phyloP scores from a whole-genome alignment of 169 alveolate genomes.

The Perkinsus marinus region DNA sequence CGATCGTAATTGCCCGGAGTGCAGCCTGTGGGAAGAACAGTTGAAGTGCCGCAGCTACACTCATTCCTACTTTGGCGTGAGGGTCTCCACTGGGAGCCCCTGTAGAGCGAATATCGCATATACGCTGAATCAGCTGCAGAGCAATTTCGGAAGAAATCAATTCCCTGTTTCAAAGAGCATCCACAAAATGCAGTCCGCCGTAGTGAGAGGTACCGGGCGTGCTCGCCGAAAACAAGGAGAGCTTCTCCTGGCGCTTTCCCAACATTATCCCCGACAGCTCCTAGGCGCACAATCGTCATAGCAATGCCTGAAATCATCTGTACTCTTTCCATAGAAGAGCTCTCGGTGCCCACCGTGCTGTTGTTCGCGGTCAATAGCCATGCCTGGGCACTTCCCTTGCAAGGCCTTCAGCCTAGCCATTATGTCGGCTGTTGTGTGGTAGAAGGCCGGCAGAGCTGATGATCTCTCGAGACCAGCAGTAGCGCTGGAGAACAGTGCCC shows the following conservation, averaged over 20 bases:
- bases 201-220: not conserved
- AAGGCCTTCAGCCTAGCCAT: not conserved
- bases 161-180: not conserved
- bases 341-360: not conserved
- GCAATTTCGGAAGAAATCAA: not conserved
- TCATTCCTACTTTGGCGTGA: not conserved
- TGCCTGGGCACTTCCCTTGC: not conserved
- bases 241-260: not conserved
- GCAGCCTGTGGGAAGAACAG: not conserved
- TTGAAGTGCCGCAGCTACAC: not conserved
- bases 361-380: not conserved
- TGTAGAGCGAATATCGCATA: not conserved
- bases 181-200: not conserved
- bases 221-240: not conserved
- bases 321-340: too few relatives aligned
- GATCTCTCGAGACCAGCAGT: not conserved
- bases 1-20: not conserved
- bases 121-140: not conserved
- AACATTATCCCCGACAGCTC: not conserved
- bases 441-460: not conserved
- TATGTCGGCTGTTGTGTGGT: not conserved
- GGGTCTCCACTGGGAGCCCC: not conserved
- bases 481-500: not conserved
- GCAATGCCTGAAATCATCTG: not conserved
- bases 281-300: not conserved